These are phyloP conservation scores for Coemansia sp. DNA, from an alignment of 192 early-diverging fungal species.

Conservation along the genomic window DNA sequence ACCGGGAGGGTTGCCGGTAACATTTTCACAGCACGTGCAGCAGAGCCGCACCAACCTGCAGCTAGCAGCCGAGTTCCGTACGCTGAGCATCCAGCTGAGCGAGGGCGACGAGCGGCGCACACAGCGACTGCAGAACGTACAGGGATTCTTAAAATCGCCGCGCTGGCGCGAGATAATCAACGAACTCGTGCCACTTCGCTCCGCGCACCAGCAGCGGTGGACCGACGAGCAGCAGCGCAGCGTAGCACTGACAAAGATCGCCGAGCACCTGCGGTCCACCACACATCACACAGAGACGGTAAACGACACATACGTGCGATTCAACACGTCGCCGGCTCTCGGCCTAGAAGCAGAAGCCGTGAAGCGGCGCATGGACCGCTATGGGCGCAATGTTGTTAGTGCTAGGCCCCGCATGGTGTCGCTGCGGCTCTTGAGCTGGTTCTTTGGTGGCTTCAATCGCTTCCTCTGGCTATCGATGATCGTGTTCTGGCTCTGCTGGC, in stretches of 20 bases:
- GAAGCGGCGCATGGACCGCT: background rate
- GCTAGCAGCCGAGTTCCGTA: slow-evolving; percentile 52
- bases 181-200: slow-evolving; percentile 32
- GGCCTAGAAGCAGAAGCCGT: slow-evolving; percentile 29
- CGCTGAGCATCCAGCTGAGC: slow-evolving; percentile 48
- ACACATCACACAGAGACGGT: slow-evolving; percentile 27
- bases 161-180: slow-evolving; percentile 31
- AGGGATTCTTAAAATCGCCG: slow-evolving; percentile 10
- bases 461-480: slow-evolving; percentile 71
- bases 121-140: slow-evolving; percentile 1
- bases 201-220: slow-evolving; percentile 41
- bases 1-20: slow-evolving; percentile 1
- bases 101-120: slow-evolving; percentile 11
- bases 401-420: slow-evolving; percentile 4
- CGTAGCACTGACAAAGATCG: slow-evolving; percentile 21
- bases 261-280: slow-evolving; percentile 24
- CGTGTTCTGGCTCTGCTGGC: slow-evolving; percentile 68
- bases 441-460: slow-evolving; percentile 74
- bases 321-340: slow-evolving; percentile 19
- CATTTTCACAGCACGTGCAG: background rate
- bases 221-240: slow-evolving; percentile 25
- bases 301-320: slow-evolving; percentile 16
- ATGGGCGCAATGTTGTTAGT: slow-evolving; percentile 28
- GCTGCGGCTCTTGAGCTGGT: slow-evolving; percentile 23
- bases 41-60: slow-evolving; percentile 10